Conservation (phyloP, 106 monocot species). For the Amphibolis antarctica region DNA sequence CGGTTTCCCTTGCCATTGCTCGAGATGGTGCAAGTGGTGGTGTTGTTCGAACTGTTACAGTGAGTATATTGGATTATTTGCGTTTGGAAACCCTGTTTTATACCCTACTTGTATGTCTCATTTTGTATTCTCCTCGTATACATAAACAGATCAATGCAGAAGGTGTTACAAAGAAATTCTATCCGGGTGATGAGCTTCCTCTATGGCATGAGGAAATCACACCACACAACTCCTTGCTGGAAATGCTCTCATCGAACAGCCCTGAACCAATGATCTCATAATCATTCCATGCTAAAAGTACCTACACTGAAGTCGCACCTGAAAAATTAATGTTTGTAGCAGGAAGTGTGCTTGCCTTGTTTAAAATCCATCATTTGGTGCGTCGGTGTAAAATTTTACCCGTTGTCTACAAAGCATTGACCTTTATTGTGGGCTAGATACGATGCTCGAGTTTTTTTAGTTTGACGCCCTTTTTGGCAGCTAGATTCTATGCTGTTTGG, state of each 20-base stretch:
- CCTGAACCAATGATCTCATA: conserved; percentile 68
- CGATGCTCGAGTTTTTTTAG: too few species aligned
- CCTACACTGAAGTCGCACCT: background rate
- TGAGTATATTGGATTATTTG: conserved; percentile 25
- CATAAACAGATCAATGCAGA: conserved; percentile 61
- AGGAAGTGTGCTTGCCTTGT: too few species aligned
- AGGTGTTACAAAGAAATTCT: conserved; percentile 55
- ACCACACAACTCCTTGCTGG: conserved; percentile 53
- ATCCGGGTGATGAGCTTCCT: conserved; percentile 50
- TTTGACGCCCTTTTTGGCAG: too few species aligned
- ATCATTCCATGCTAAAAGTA: conserved; percentile 1
- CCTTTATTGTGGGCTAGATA: too few species aligned
- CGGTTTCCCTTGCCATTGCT: conserved; percentile 84
- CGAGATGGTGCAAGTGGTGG: conserved; percentile 95
- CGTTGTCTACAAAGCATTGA: too few species aligned
- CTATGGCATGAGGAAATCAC: conserved; percentile 75
- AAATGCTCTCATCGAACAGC: conserved; percentile 31
- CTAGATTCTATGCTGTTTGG: too few species aligned
- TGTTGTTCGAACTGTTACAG: conserved; percentile 85
- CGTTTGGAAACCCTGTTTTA: background rate
- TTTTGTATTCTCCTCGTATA: conserved; percentile 3
- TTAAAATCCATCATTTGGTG: too few species aligned
- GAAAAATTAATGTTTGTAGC: too few species aligned
- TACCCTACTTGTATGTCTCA: background rate
- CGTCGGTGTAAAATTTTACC: too few species aligned